These are phyloP conservation scores for Boletus sp. DNA, from an alignment of 768 basidiomycete species.

Conservation along the genomic window DNA sequence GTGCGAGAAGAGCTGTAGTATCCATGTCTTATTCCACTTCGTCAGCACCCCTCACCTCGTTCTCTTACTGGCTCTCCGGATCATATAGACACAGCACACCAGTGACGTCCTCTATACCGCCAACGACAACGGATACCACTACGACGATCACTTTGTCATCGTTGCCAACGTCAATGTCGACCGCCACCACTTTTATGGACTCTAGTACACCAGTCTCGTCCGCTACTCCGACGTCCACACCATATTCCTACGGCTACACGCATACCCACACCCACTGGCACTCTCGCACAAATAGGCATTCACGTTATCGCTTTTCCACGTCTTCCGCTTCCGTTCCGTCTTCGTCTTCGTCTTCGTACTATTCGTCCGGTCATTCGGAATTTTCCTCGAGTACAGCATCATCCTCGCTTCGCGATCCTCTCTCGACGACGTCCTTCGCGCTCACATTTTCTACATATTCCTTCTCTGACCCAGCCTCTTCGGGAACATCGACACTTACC, in stretches of 20 bases:
- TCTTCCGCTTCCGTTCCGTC: background rate
- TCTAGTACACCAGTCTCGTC: background rate
- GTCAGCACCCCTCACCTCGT: background rate
- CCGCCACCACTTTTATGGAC: background rate
- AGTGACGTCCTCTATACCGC: background rate
- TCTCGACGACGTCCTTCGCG: background rate
- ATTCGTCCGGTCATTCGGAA: background rate
- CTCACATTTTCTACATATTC: background rate
- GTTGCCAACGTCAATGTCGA: background rate
- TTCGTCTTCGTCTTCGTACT: background rate
- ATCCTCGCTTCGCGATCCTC: background rate
- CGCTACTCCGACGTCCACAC: background rate
- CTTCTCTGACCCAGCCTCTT: background rate
- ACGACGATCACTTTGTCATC: constrained; percentile 10
- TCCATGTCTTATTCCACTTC: constrained; percentile 8
- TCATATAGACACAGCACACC: background rate
- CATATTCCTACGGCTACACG: background rate
- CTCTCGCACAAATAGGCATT: background rate
- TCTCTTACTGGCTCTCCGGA: background rate
- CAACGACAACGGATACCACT: background rate
- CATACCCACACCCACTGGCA: background rate
- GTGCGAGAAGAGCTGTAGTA: constrained; percentile 28
- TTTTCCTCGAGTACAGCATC: background rate
- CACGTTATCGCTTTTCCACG: background rate
- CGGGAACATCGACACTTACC: background rate